phyloP scores from a whole-genome alignment of 805 yeast species.

The Myxozyma mucilagina region DNA sequence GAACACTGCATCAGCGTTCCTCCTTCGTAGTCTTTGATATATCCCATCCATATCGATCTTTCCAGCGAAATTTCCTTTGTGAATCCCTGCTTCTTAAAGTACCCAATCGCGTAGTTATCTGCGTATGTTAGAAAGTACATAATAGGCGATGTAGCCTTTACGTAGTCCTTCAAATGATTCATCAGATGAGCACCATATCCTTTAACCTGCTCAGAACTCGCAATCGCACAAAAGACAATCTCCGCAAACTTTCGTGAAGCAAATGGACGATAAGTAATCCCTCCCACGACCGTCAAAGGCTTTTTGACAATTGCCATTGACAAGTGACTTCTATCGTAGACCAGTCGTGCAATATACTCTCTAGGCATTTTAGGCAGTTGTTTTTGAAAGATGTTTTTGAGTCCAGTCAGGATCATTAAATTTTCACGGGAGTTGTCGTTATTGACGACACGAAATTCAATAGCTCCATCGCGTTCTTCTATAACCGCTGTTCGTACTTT shows the following conservation, averaged over 20 bases:
- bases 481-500: conserved; percentile 92
- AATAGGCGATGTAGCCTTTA: conserved; percentile 79
- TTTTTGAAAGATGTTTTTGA: conserved; percentile 93
- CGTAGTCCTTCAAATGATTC: conserved; percentile 97
- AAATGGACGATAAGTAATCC: conserved; percentile 94
- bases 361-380: conserved; percentile 99
- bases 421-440: conserved; percentile 87
- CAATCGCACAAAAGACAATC: conserved; percentile 96
- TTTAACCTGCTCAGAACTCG: conserved; percentile 95
- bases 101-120: conserved; percentile 98
- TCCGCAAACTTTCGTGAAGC: conserved; percentile 91
- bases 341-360: conserved; percentile 91
- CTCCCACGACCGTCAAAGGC: conserved; percentile 95
- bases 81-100: conserved; percentile 97
- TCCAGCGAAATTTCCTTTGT: conserved; percentile 91
- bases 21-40: conserved; percentile 97
- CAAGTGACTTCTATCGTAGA: conserved; percentile 89
- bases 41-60: conserved; percentile 92
- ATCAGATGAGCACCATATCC: conserved; percentile 98
- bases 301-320: conserved; percentile 95
- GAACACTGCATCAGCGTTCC: conserved; percentile 98
- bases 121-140: conserved; percentile 92
- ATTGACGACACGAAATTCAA: conserved; percentile 94
- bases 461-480: conserved; percentile 89
- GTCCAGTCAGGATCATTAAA: conserved; percentile 88